Evolutionary conservation across 106 monocot species (phyloP).

Genomic region (Allium sativum): DNA sequence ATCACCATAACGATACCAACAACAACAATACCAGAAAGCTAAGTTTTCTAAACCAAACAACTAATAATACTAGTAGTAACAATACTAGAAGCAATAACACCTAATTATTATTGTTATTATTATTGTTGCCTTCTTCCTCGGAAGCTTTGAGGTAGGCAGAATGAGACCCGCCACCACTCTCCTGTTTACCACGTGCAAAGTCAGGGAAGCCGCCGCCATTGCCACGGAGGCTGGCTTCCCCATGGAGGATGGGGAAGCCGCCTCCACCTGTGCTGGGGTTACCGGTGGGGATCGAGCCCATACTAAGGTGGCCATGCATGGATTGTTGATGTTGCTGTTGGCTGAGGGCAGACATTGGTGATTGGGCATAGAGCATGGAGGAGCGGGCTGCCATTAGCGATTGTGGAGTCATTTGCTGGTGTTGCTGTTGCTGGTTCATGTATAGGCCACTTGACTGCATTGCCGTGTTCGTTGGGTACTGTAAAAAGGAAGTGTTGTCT

Average conservation of each 20-base stretch:
- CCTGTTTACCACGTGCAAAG: conserved; percentile 44
- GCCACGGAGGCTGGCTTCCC: conserved; percentile 38
- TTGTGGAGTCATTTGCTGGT: conserved; percentile 50
- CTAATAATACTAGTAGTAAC: no score
- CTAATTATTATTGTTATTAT: background rate
- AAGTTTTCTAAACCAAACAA: no score
- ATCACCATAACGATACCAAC: no score
- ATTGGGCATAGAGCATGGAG: conserved; percentile 62
- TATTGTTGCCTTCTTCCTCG: conserved; percentile 53
- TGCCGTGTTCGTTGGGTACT: conserved; percentile 56
- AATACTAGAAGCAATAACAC: no score
- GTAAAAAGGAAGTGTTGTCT: background rate
- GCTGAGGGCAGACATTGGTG: conserved; percentile 52
- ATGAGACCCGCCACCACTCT: conserved; percentile 44
- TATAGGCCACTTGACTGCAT: conserved; percentile 59
- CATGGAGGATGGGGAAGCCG: conserved; percentile 63
- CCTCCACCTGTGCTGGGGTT: conserved; percentile 17
- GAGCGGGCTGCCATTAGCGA: conserved; percentile 61
- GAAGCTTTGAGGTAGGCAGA: conserved; percentile 47
- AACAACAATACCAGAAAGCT: no score
- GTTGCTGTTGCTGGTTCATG: conserved; percentile 41
- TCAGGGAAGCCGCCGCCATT: conserved; percentile 35
- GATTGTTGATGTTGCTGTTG: conserved; percentile 25
- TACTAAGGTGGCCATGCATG: conserved; percentile 32
- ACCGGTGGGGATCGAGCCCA: conserved; percentile 18